Evolutionary conservation across 331 rosid species (phyloP).

Genomic region (Quercus lobata): DNA sequence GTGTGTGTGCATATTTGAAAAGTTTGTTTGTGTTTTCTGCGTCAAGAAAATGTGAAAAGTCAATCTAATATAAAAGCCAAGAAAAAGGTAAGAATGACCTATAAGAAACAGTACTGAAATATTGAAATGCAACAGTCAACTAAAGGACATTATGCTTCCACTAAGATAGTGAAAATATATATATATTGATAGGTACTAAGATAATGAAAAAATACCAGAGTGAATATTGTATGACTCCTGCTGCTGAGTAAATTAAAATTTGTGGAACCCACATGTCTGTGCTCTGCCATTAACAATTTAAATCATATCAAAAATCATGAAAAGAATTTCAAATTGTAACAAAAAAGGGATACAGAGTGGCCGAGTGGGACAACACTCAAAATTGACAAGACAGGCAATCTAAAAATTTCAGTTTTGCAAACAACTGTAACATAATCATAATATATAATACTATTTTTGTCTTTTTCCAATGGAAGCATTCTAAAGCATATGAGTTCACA

Average conservation of each 20-base stretch:
- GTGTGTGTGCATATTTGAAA: background rate
- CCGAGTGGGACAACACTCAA: conserved; percentile 21
- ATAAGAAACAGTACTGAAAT: background rate
- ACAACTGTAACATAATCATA: conserved; percentile 14
- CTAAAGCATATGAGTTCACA: background rate
- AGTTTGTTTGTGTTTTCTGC: background rate
- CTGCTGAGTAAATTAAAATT: conserved; percentile 96
- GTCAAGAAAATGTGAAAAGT: background rate
- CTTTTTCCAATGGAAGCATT: background rate
- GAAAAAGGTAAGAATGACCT: background rate
- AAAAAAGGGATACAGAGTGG: conserved; percentile 16
- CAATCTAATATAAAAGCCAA: background rate
- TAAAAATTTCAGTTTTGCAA: conserved; percentile 7
- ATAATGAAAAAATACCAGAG: conserved; percentile 58
- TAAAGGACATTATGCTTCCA: conserved; percentile 17
- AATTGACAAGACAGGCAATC: conserved; percentile 14
- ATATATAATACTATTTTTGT: conserved; percentile 6
- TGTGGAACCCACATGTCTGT: conserved; percentile 97
- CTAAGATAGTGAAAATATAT: conserved; percentile 10
- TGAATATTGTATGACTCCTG: conserved; percentile 97
- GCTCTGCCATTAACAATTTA: conserved; percentile 57
- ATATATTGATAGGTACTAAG: background rate
- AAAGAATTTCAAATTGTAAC: conserved; percentile 8
- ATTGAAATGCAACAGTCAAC: conserved; percentile 1
- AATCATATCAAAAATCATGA: conserved; percentile 12